phyloP scores from a whole-genome alignment of 768 basidiomycete species.

The Macrolepiota albuminosa region DNA sequence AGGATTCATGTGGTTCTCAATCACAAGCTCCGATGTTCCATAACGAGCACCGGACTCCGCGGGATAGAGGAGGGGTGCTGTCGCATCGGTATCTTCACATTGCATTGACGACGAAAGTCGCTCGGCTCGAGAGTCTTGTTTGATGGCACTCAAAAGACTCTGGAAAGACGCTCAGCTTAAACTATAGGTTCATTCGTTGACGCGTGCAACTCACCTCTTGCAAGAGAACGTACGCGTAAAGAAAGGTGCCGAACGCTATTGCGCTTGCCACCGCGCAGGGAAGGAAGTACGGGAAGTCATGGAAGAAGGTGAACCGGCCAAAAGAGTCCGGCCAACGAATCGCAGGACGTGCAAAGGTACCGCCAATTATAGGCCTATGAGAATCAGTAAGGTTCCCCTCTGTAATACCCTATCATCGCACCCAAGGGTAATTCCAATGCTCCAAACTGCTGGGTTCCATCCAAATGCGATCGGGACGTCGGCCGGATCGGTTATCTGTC shows the following conservation, averaged over 20 bases:
- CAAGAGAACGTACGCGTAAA: slow-evolving; percentile 17
- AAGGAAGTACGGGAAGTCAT: slow-evolving; percentile 26
- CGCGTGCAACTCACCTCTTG: slow-evolving; percentile 20
- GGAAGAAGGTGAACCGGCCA: slow-evolving; percentile 20
- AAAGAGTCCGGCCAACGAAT: slow-evolving; percentile 21
- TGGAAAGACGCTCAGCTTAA: neutral
- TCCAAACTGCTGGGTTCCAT: slow-evolving; percentile 13
- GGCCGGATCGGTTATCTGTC: slow-evolving; percentile 10
- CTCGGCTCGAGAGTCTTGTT: neutral
- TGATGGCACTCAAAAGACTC: slow-evolving; percentile 13
- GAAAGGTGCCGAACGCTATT: slow-evolving; percentile 13
- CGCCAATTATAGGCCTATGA: slow-evolving; percentile 24
- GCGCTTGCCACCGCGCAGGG: slow-evolving; percentile 18
- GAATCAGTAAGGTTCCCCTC: neutral
- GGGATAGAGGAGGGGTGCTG: neutral
- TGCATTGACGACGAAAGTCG: neutral
- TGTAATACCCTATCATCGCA: neutral
- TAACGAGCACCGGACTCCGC: neutral
- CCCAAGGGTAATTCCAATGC: slow-evolving; percentile 18
- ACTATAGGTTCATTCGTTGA: neutral
- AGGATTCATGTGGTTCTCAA: slow-evolving; percentile 11
- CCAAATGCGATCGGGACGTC: slow-evolving; percentile 8
- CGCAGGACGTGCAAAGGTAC: slow-evolving; percentile 23
- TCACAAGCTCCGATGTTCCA: neutral
- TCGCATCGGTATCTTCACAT: neutral